Evolutionary conservation across 371 early-diverging fungal species (phyloP).

Genomic region (Fennellomyces sp.): DNA sequence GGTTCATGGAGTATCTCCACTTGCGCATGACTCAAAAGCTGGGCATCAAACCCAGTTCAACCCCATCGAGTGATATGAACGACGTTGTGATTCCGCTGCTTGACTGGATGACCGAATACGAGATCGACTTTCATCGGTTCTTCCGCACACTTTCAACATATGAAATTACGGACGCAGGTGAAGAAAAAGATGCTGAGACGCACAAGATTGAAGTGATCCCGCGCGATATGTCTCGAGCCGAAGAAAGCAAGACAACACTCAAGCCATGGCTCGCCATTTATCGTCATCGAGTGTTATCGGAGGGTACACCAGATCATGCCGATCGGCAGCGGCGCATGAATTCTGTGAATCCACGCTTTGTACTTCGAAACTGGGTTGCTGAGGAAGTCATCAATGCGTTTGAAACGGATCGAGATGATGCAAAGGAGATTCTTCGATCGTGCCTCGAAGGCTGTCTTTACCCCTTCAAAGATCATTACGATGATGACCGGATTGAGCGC

Average conservation of each 20-base stretch:
- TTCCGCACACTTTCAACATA: conserved; percentile 64
- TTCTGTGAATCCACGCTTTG: conserved; percentile 68
- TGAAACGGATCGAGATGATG: conserved; percentile 37
- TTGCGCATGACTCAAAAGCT: conserved; percentile 68
- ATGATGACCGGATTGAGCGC: conserved; percentile 29
- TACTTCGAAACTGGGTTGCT: conserved; percentile 77
- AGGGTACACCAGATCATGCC: conserved; percentile 20
- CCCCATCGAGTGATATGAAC: conserved; percentile 49
- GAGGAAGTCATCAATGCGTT: conserved; percentile 64
- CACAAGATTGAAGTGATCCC: conserved; percentile 40
- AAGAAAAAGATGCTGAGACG: conserved; percentile 40
- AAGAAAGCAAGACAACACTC: conserved; percentile 25
- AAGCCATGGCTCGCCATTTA: conserved; percentile 53
- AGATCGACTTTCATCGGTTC: conserved; percentile 76
- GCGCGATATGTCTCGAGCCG: conserved; percentile 17
- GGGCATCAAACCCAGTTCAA: conserved; percentile 22
- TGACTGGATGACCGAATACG: conserved; percentile 60
- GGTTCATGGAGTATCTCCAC: conserved; percentile 51
- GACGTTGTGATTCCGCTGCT: conserved; percentile 69
- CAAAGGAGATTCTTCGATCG: conserved; percentile 39
- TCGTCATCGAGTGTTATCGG: conserved; percentile 50
- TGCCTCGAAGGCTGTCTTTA: conserved; percentile 60
- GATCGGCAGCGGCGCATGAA: conserved; percentile 57
- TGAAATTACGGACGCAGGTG: conserved; percentile 29
- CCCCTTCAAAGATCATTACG: conserved; percentile 56